Percentiles rank a stretch among this genome's conserved stretches.
Conservation (phyloP, 2,329 filamentous ascomycete genomes). For the Fusarium beomiforme region DNA sequence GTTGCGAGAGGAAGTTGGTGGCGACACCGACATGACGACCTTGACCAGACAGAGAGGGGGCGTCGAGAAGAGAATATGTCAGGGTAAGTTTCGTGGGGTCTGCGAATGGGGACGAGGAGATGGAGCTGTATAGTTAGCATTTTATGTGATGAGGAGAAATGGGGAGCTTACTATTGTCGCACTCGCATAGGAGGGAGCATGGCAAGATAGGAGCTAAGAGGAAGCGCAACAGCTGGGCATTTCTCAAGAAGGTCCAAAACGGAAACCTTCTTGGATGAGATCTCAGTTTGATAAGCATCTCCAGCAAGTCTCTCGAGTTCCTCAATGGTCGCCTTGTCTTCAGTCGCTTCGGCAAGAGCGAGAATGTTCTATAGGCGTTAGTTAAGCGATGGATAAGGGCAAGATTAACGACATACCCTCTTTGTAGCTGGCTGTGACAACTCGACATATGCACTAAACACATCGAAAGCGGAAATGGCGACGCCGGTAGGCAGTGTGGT, state of each 20-base stretch:
- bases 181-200: slow-evolving; percentile 82
- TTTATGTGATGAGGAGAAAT: background rate
- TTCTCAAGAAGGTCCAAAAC: slow-evolving; percentile 76
- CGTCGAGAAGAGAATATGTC: slow-evolving; percentile 74
- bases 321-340: slow-evolving; percentile 54
- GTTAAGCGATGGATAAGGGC: background rate
- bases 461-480: slow-evolving; percentile 68
- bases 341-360: slow-evolving; percentile 59
- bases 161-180: slow-evolving; percentile 68
- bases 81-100: slow-evolving; percentile 68
- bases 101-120: slow-evolving; percentile 76
- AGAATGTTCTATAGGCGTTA: slow-evolving; percentile 47
- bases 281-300: slow-evolving; percentile 58
- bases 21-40: slow-evolving; percentile 68
- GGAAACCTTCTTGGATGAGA: slow-evolving; percentile 67
- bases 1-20: slow-evolving; percentile 66
- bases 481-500: slow-evolving; percentile 64
- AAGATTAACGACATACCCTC: slow-evolving; percentile 55
- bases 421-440: slow-evolving; percentile 77
- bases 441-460: slow-evolving; percentile 78
- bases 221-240: slow-evolving; percentile 67
- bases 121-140: slow-evolving; percentile 58
- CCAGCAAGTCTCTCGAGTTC: slow-evolving; percentile 60
- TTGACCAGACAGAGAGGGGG: slow-evolving; percentile 60
- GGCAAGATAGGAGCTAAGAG: slow-evolving; percentile 73